Percentiles rank a stretch among this genome's conserved stretches.
These are phyloP conservation scores for Collybia nuda DNA, from an alignment of 768 basidiomycete genomes.

Conservation along the genomic window DNA sequence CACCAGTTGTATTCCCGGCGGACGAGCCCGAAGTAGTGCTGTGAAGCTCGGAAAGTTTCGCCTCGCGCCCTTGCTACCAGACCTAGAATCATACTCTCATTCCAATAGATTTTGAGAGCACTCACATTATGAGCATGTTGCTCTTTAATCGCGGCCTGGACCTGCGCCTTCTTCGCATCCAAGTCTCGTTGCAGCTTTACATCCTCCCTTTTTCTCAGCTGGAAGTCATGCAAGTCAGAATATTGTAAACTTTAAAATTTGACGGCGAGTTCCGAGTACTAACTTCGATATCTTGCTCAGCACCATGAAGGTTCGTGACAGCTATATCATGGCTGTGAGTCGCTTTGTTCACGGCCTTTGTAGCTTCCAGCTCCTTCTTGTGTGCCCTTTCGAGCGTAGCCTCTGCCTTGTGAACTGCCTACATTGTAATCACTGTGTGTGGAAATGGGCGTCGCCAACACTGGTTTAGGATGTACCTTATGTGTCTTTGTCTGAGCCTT, in stretches of 20 bases:
- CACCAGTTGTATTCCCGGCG: too few relatives aligned
- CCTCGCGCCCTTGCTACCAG: conserved; percentile 6
- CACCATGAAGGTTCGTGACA: conserved; percentile 25
- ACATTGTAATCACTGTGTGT: background rate
- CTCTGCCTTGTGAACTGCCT: conserved; percentile 17
- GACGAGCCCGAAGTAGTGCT: background rate
- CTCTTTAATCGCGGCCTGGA: conserved; percentile 19
- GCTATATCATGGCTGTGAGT: conserved; percentile 45
- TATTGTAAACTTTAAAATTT: background rate
- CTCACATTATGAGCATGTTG: conserved; percentile 23
- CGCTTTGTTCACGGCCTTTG: conserved; percentile 45
- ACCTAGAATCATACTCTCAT: background rate
- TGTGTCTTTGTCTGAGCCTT: conserved; percentile 51
- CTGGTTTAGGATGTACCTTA: conserved; percentile 39
- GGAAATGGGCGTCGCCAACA: background rate
- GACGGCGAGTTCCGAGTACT: background rate
- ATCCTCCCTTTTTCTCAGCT: conserved; percentile 16
- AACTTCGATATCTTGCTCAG: conserved; percentile 13
- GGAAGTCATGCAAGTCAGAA: background rate
- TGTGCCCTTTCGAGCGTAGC: conserved; percentile 37
- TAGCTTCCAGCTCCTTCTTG: conserved; percentile 45
- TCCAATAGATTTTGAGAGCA: background rate
- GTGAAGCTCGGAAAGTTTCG: conserved; percentile 7
- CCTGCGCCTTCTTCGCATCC: conserved; percentile 19
- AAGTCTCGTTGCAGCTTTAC: conserved; percentile 18